Evolutionary conservation across 495 filamentous ascomycete species (phyloP), one percentile per base, ranked within the genome.

Genomic region (Chaetomium tenue): DNA sequence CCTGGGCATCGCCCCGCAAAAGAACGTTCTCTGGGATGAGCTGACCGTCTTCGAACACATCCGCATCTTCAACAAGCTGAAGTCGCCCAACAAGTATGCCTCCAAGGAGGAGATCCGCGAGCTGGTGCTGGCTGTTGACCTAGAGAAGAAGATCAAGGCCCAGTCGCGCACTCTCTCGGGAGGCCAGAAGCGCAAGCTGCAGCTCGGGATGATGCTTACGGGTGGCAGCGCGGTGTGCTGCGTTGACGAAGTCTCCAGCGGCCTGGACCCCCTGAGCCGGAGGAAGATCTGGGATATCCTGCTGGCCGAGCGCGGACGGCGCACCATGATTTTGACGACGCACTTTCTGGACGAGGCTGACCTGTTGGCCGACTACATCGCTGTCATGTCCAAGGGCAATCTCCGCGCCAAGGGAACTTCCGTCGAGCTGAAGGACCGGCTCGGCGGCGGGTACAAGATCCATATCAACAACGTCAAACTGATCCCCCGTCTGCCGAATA

Each of bases 251-350:
- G 91, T 93, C 5, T 91, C 87, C 16, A 88, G 85, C 56, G 92
- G 92, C 7, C 77, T 96, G 12, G 92, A 96, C 70, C 91, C 92
- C 0, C 80, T 96, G 16, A 88, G 85, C 47, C 78, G 92, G 18
- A 77, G 91, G 12, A 96, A 92, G 74, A 89, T 96, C 59, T 96
- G 92, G 92, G 89, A 93, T 67, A 96, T 96, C 60, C 75, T 96
- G 20, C 78, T 95, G 5, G 88, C 87, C 1, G 91, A 91, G 69
- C 83, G 92, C 66, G 91, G 92, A 5, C 79, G 78, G 26, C 78
- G 91, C 57, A 92, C 91, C 0, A 89, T 93, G 57, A 85, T 96
- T 28, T 76, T 96, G 57, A 96, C 92, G 1, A 96, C 92, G 0
- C 92, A 92, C 67, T 92, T 91, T 70, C 77, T 92, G 23, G 89